Base-by-base conservation (phyloP, 2,329 filamentous ascomycete species). In the Fusarium begoniae region DNA sequence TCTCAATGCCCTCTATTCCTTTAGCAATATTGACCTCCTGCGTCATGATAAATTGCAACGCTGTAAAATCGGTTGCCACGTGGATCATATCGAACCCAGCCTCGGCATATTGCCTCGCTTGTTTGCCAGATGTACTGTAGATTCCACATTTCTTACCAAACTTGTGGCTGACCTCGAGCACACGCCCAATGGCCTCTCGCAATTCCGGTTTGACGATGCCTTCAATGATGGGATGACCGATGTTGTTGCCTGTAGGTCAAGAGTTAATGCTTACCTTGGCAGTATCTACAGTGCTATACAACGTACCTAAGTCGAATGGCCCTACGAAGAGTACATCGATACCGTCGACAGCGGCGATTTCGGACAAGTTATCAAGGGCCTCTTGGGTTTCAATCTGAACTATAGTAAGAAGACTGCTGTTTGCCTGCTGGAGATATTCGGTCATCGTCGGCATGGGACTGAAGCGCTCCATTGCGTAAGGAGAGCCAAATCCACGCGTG, bases 221-320 rank as follows among this genome's bases (percentile, higher is more conserved):
- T 22, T 47, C 4, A 10, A 22, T 28, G 9, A 47, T 22, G 15
- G 44, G 44, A 47, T 47, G 26, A 0, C 44, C 26, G 1, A 47
- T 47, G 3, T 47, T 47, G 6, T 47, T 47, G 5, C 44, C 44
- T 47, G 2, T 1, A 20, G 0, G 2, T 22, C 12, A 8, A 15
- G 3, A 7, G 6, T 47, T 10, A 47, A 7, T 47, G 2, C 18
- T 47, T 4, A 18, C 5, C 7, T 24, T 7, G 5, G 5, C 1
- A 17, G 41, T 24, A 17, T 4, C 11, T 11, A 3, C 5, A 24
- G 8, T 43, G 15, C 8, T 47, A 4, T 10, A 10, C 5, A 11
- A 47, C 24, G 8, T 10, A 47, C 44, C 44, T 15, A 47, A 11
- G 12, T 47, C 44, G 6, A 47, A 47, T 8, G 44, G 44, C 8